phyloP scores from a whole-genome alignment of 2,329 filamentous ascomycete genomes.

The Thermothelomyces thermophilus region DNA sequence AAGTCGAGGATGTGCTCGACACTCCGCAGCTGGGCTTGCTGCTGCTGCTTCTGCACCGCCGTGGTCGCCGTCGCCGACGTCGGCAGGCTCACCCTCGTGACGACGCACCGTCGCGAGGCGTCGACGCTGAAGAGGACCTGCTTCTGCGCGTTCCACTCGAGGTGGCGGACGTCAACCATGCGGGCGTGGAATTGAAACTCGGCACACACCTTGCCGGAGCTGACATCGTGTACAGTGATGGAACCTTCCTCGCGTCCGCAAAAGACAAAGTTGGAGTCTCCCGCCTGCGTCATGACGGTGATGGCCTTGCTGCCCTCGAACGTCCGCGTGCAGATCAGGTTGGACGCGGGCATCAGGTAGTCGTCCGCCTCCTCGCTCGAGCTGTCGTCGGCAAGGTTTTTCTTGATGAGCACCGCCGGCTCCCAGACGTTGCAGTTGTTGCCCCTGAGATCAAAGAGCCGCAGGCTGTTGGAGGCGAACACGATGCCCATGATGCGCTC shows the following conservation, averaged over 20 bases:
- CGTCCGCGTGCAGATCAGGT: slow-evolving; percentile 14
- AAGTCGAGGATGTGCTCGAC: slow-evolving; percentile 14
- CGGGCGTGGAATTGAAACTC: slow-evolving; percentile 16
- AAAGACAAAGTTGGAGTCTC: slow-evolving; percentile 14
- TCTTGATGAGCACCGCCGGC: slow-evolving; percentile 18
- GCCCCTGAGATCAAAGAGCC: slow-evolving; percentile 21
- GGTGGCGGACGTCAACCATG: slow-evolving; percentile 18
- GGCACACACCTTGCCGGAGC: slow-evolving; percentile 10
- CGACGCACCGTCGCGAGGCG: slow-evolving; percentile 13
- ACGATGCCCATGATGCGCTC: slow-evolving; percentile 21
- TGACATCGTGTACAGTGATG: slow-evolving; percentile 17
- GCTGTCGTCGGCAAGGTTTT: slow-evolving; percentile 17
- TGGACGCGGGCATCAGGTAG: slow-evolving; percentile 14
- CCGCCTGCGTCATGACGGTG: slow-evolving; percentile 15
- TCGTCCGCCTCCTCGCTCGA: slow-evolving; percentile 18
- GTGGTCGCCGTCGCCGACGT: not conserved
- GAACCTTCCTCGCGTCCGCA: slow-evolving; percentile 19
- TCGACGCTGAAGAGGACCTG: slow-evolving; percentile 18
- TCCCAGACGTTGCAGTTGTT: slow-evolving; percentile 23
- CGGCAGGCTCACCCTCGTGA: slow-evolving; percentile 8
- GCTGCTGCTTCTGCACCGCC: slow-evolving; percentile 13
- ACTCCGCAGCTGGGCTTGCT: not conserved
- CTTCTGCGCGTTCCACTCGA: slow-evolving; percentile 16
- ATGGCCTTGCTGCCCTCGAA: slow-evolving; percentile 18
- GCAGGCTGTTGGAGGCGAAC: slow-evolving; percentile 19